A percentile compares a stretch with the other conserved stretches of the same genome.
phyloP scores from a whole-genome alignment of 768 basidiomycete species.

The Floccularia luteovirens region DNA sequence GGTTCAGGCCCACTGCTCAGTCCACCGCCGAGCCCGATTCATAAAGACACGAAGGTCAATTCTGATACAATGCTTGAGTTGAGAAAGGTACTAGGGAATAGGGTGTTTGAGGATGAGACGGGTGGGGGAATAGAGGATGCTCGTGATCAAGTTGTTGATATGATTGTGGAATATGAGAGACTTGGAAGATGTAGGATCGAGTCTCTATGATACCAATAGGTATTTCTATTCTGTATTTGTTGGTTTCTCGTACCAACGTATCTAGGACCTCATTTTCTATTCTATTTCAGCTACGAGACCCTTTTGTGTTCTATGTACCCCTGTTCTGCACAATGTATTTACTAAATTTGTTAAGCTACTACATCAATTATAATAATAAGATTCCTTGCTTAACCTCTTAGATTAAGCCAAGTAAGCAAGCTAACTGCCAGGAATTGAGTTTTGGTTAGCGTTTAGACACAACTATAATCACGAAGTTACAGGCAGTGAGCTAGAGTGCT shows the following conservation, averaged over 20 bases:
- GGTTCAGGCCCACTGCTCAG: conserved; percentile 32
- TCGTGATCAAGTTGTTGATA: conserved; percentile 68
- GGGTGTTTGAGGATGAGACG: conserved; percentile 29
- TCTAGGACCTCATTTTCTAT: too few species aligned
- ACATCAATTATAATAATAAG: not conserved
- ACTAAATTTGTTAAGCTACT: too few species aligned
- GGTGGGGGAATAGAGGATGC: conserved; percentile 54
- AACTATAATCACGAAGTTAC: too few species aligned
- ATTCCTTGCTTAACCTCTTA: too few species aligned
- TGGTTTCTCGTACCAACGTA: not conserved
- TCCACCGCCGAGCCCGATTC: conserved; percentile 48
- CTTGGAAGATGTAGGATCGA: conserved; percentile 10
- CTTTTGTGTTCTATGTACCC: too few species aligned
- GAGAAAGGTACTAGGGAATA: conserved; percentile 45
- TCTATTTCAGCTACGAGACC: too few species aligned
- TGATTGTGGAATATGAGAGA: conserved; percentile 43
- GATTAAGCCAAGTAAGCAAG: too few species aligned
- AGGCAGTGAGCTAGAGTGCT: too few species aligned
- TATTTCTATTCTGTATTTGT: not conserved
- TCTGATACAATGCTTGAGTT: conserved; percentile 30
- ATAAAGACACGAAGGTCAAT: conserved; percentile 23
- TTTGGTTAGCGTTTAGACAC: too few species aligned
- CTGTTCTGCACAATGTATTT: too few species aligned
- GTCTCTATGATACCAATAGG: not conserved
- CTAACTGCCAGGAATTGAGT: too few species aligned